phyloP scores from a whole-genome alignment of 2,329 filamentous ascomycete species.

The Nemania abortiva region DNA sequence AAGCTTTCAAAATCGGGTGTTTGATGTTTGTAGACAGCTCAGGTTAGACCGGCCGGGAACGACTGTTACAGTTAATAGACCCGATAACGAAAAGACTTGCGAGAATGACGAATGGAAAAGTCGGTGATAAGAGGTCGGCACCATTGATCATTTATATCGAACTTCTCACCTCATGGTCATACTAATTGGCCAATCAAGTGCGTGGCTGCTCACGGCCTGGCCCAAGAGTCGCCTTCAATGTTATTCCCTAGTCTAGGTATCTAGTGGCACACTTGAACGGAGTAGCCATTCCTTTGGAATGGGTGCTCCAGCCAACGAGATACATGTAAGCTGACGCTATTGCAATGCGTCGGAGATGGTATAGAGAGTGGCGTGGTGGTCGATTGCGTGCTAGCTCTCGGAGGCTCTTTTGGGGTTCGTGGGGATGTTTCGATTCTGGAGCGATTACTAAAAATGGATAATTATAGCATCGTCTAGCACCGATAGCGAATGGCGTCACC shows the following conservation, averaged over 20 bases:
- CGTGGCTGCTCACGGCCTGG: conserved; percentile 11
- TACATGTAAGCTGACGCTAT: conserved; percentile 33
- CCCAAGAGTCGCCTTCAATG: not conserved
- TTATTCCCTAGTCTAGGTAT: not conserved
- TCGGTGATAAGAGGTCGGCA: not conserved
- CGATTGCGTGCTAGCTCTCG: conserved; percentile 9
- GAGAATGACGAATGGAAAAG: conserved; percentile 20
- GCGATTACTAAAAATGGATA: conserved; percentile 37
- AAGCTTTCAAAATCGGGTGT: not conserved
- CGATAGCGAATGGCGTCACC: conserved; percentile 26
- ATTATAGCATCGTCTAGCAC: conserved; percentile 35
- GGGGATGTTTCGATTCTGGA: conserved; percentile 9
- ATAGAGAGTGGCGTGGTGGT: conserved; percentile 18
- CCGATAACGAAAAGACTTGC: conserved; percentile 25
- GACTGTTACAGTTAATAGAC: conserved; percentile 12
- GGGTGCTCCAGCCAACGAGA: conserved; percentile 1
- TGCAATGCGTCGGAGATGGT: conserved; percentile 18
- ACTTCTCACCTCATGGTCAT: not conserved
- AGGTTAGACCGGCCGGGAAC: not conserved
- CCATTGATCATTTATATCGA: conserved; percentile 30
- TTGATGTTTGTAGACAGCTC: conserved; percentile 10
- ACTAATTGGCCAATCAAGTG: conserved; percentile 23
- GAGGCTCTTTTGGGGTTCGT: conserved; percentile 13
- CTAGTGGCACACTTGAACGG: conserved; percentile 4
- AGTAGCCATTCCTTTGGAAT: conserved; percentile 24